phyloP scores from a whole-genome alignment of 2,329 filamentous ascomycete genomes.

The Zymoseptoria crescenta region DNA sequence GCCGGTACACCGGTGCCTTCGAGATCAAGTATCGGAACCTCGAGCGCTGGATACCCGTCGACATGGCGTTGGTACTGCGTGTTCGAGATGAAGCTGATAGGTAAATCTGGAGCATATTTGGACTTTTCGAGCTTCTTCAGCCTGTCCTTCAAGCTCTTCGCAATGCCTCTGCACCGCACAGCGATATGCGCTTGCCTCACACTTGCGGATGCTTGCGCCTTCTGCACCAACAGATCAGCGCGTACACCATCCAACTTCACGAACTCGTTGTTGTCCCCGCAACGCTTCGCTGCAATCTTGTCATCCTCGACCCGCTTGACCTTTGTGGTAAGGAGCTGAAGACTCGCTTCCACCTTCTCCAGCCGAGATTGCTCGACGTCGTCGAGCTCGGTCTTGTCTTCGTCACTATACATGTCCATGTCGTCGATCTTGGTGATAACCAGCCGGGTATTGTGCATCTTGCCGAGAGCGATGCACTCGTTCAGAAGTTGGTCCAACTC shows the following conservation, averaged over 20 bases:
- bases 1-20: slow-evolving; percentile 5
- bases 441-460: slow-evolving; percentile 2
- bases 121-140: slow-evolving; percentile 8
- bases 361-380: background rate
- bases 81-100: slow-evolving; percentile 15
- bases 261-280: background rate
- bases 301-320: background rate
- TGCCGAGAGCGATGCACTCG: slow-evolving; percentile 4
- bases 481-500: too few relatives aligned
- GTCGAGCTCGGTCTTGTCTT: background rate
- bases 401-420: background rate
- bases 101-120: slow-evolving; percentile 6
- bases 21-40: background rate
- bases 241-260: too few relatives aligned
- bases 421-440: slow-evolving; percentile 13
- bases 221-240: too few relatives aligned
- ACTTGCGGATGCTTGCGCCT: background rate
- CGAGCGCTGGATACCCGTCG: background rate
- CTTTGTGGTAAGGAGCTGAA: too few relatives aligned
- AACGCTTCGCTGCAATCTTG: background rate
- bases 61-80: slow-evolving; percentile 14
- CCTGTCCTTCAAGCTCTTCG: background rate
- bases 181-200: slow-evolving; percentile 1
- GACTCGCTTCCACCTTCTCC: background rate
- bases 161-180: slow-evolving; percentile 3